Evolutionary conservation across 208 protist species (phyloP).

Genomic region (Trypanosoma melophagium): DNA sequence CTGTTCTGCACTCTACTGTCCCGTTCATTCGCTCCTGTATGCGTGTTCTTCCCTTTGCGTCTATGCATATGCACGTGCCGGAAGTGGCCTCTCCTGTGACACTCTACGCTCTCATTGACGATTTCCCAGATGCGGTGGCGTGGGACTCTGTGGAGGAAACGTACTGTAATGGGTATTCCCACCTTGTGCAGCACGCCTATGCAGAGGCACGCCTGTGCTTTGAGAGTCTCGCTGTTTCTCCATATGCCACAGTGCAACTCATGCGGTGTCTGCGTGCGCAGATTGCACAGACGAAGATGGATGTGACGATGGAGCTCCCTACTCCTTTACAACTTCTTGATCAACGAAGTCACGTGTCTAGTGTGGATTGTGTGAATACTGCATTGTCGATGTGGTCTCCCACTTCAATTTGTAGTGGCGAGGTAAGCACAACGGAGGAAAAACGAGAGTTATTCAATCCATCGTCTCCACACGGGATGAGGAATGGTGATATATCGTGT

Average conservation of each 20-base stretch:
- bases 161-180: constrained; percentile 4
- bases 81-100: constrained; percentile 22
- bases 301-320: background rate
- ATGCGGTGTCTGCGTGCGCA: background rate
- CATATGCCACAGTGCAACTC: constrained; percentile 4
- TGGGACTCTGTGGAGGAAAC: constrained; percentile 11
- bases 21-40: constrained; percentile 34
- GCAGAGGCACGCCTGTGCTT: constrained; percentile 12
- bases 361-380: background rate
- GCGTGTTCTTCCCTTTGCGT: constrained; percentile 39
- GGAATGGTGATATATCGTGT: background rate
- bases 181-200: background rate
- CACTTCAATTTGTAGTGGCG: background rate
- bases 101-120: constrained; percentile 34
- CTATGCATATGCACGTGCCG: constrained; percentile 20
- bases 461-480: background rate
- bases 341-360: background rate
- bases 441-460: background rate
- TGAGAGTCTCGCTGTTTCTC: constrained; percentile 5
- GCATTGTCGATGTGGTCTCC: background rate
- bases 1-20: constrained; percentile 37
- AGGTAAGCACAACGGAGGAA: background rate
- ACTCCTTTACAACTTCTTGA: background rate
- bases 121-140: background rate
- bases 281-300: background rate